Percentiles rank a stretch among this genome's conserved stretches.
phyloP scores from a whole-genome alignment of 495 filamentous ascomycete genomes.

The Zalerion maritima region DNA sequence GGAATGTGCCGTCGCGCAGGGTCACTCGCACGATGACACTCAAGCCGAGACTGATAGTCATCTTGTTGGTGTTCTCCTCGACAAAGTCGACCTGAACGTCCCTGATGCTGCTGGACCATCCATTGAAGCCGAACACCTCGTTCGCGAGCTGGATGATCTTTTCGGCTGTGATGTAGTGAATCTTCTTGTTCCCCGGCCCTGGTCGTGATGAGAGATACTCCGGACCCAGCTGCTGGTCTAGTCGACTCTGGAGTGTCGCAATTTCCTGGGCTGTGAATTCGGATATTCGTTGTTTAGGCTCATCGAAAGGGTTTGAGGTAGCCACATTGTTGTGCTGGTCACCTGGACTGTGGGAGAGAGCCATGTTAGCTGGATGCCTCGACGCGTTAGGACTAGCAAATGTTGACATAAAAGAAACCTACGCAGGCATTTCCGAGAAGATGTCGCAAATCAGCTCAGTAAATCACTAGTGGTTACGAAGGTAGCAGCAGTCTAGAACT shows the following conservation, averaged over 20 bases:
- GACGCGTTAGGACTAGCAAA: too few relatives aligned
- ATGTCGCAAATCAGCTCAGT: too few relatives aligned
- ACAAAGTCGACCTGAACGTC: slow-evolving; percentile 88
- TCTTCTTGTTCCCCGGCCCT: slow-evolving; percentile 66
- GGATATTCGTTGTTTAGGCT: slow-evolving; percentile 46
- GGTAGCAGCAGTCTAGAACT: too few relatives aligned
- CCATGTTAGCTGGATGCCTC: too few relatives aligned
- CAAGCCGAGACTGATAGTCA: slow-evolving; percentile 66
- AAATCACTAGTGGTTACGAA: too few relatives aligned
- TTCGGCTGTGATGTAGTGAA: slow-evolving; percentile 83
- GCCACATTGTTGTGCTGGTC: slow-evolving; percentile 51
- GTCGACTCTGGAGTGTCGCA: slow-evolving; percentile 67
- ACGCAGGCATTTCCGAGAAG: slow-evolving; percentile 25
- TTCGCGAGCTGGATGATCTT: slow-evolving; percentile 95
- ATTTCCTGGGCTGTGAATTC: slow-evolving; percentile 84
- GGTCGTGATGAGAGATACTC: slow-evolving; percentile 83
- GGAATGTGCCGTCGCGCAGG: slow-evolving; percentile 79
- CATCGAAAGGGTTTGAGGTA: slow-evolving; percentile 63
- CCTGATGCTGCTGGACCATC: slow-evolving; percentile 85
- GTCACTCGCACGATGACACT: slow-evolving; percentile 83
- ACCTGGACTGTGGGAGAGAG: slow-evolving; percentile 56
- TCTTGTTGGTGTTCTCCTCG: slow-evolving; percentile 35
- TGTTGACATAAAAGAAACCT: slow-evolving; percentile 17
- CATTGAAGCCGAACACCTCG: slow-evolving; percentile 97
- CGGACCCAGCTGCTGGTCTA: slow-evolving; percentile 90